Evolutionary conservation across 495 filamentous ascomycete genomes (phyloP).

Genomic region (Xylaria curta): DNA sequence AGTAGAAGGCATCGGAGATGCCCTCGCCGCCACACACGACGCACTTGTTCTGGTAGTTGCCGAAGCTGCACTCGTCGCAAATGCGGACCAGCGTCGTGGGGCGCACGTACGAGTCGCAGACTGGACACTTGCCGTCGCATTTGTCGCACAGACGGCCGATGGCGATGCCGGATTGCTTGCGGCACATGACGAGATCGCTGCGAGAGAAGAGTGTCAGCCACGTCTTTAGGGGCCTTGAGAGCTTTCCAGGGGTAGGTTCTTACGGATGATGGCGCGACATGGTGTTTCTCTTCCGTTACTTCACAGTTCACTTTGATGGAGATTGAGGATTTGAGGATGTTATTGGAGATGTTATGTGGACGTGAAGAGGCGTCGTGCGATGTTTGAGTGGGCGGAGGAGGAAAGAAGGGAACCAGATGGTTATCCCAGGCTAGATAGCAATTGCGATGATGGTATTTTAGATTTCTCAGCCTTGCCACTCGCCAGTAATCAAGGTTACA

Average conservation of each 20-base stretch:
- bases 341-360: neutral
- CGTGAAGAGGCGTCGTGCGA: neutral
- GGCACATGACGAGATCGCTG: constrained; percentile 99
- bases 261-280: constrained; percentile 85
- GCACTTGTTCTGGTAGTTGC: constrained; percentile 99
- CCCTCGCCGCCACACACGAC: constrained; percentile 98
- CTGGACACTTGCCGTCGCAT: constrained; percentile 99
- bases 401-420: constrained; percentile 6
- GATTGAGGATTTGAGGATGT: neutral
- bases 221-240: constrained; percentile 12
- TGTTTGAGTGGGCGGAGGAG: neutral
- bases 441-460: constrained; percentile 26
- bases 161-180: constrained; percentile 96
- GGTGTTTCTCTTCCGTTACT: constrained; percentile 17
- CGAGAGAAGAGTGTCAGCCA: constrained; percentile 34
- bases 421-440: neutral
- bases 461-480: constrained; percentile 46
- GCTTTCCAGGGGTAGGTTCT: constrained; percentile 41
- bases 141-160: constrained; percentile 99
- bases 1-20: constrained; percentile 99
- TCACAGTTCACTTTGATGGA: neutral
- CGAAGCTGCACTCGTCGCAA: constrained; percentile 99
- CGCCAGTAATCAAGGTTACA: neutral
- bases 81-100: constrained; percentile 97
- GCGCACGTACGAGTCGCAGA: constrained; percentile 98